A percentile compares a stretch with the other conserved stretches of the same genome.
These are phyloP conservation scores for Trametes cingulata DNA, from an alignment of 768 basidiomycete species.

Conservation along the genomic window DNA sequence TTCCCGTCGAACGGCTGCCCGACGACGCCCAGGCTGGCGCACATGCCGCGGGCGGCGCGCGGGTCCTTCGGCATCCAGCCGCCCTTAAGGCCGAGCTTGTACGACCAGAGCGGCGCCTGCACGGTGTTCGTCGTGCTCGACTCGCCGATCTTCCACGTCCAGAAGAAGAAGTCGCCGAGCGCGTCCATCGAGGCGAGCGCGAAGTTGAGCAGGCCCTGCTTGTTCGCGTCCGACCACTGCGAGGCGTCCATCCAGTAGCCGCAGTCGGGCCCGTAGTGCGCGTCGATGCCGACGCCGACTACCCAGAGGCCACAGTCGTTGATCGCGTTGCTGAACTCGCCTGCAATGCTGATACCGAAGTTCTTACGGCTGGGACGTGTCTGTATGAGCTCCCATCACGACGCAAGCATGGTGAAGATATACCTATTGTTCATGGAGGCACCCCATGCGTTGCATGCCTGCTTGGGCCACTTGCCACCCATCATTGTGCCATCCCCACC, in stretches of 20 bases:
- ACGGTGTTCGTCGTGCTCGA: constrained; percentile 47
- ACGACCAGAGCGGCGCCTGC: constrained; percentile 63
- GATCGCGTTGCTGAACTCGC: constrained; percentile 69
- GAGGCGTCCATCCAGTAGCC: constrained; percentile 45
- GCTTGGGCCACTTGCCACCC: constrained; percentile 32
- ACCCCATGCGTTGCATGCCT: constrained; percentile 49
- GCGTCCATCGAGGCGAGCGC: constrained; percentile 62
- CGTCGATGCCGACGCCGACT: constrained; percentile 33
- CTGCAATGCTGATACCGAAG: constrained; percentile 70
- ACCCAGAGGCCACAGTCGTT: constrained; percentile 62
- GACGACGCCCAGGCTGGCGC: constrained; percentile 51
- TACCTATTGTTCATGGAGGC: constrained; percentile 43
- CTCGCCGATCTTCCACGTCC: constrained; percentile 76
- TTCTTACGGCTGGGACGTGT: constrained; percentile 40
- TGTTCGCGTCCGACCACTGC: constrained; percentile 49
- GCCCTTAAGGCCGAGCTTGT: constrained; percentile 62
- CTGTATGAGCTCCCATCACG: constrained; percentile 23
- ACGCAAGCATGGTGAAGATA: constrained; percentile 1
- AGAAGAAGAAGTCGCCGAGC: constrained; percentile 69
- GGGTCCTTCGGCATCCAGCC: constrained; percentile 81
- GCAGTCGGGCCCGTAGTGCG: constrained; percentile 45
- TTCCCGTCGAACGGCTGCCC: constrained; percentile 49
- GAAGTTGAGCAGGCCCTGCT: constrained; percentile 50
- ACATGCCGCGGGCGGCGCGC: constrained; percentile 60
- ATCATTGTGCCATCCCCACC: constrained; percentile 32